Base-by-base conservation (phyloP, 2,329 filamentous ascomycete genomes). In the Penicillium sp. region DNA sequence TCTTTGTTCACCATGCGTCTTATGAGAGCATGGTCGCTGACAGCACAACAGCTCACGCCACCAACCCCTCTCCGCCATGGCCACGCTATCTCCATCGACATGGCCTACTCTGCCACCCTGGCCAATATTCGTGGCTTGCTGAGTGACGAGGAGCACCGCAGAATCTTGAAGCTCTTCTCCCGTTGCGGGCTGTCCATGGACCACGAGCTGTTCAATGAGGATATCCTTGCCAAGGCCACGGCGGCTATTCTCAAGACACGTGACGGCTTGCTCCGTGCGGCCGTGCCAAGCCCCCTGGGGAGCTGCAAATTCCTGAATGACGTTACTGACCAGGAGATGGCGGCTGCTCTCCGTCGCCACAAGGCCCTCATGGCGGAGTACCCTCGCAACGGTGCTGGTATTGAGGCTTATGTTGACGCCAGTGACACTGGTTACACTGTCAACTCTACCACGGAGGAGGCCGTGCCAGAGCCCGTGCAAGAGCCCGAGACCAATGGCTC, bases 171-270 rank as follows among this genome's bases (percentile, higher is more conserved):
- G 12, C 29, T 45, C 7, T 45, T 45, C 32, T 45, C 43, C 27
- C 43, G 43, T 5, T 33, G 32, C 5, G 34, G 43, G 24, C 34
- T 45, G 12, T 45, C 43, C 11, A 45, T 45, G 34, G 43, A 45
- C n/a, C 43, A 45, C 13, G 43, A 45, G 25, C 25, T 45, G n/a
- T 45, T 45, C 33, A 45, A 45, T n/a, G 43, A 45, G 24, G 43
- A 45, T 8, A 38, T 45, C 13, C 43, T 45, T 11, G 34, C 34
- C 9, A 80, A 80, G 58, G 84, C 76, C 2, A 88, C 84, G 1
- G 71, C 78, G 11, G 84, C 84, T 9, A 88, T 88, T 52, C 70
- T 88, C 43, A 85, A 83, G 72, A 88, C 84, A 0, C 76, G 85
- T 9, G 84, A 88, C 53, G 84, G 84, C 32, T 74, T 79, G 60